phyloP scores from a whole-genome alignment of 257 asterid species.

The Capsicum baccatum region DNA sequence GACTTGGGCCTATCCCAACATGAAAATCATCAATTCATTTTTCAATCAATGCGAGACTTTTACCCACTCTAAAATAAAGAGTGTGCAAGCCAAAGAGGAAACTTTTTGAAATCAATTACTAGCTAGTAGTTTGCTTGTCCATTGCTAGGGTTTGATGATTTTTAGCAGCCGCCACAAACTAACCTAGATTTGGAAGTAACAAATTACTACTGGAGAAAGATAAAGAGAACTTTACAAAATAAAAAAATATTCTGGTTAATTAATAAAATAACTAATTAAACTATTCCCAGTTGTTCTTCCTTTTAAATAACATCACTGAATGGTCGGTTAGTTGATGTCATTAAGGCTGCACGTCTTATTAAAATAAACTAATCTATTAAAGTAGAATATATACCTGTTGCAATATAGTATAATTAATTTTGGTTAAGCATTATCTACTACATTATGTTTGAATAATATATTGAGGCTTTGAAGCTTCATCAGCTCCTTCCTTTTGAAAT shows the following conservation, averaged over 20 bases:
- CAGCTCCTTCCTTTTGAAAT: neutral
- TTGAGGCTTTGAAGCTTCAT: neutral
- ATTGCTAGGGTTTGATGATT: neutral
- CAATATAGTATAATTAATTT: neutral
- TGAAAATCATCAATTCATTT: too few relatives aligned
- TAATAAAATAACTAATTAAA: neutral
- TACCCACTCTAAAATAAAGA: too few relatives aligned
- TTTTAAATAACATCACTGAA: neutral
- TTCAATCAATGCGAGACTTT: too few relatives aligned
- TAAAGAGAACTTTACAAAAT: constrained; percentile 9
- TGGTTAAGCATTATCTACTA: neutral
- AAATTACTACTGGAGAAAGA: neutral
- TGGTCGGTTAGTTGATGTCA: neutral
- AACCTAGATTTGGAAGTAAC: neutral
- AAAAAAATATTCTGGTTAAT: neutral
- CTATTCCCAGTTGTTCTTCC: neutral
- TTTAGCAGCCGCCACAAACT: neutral
- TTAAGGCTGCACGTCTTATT: neutral
- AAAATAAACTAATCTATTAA: neutral
- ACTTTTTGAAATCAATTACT: neutral
- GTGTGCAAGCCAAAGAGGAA: too few relatives aligned
- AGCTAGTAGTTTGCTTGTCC: neutral
- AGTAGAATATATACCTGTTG: neutral
- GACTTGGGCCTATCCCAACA: too few relatives aligned
- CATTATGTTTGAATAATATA: neutral